phyloP scores from a whole-genome alignment of 2,329 filamentous ascomycete species.

The Colletotrichum magnum region DNA sequence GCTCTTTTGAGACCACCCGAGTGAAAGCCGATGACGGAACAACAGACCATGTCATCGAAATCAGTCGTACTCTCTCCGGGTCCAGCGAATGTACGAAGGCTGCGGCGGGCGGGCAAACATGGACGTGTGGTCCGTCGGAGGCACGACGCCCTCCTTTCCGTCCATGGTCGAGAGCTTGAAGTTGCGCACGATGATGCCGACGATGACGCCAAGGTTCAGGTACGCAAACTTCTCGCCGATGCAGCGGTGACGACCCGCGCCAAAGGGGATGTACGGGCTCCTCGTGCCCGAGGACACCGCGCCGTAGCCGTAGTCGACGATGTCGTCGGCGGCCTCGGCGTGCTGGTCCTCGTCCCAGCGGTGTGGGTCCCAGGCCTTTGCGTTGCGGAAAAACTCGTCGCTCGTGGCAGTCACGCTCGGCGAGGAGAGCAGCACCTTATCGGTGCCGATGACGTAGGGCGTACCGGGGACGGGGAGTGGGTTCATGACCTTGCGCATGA shows the following conservation, averaged over 20 bases:
- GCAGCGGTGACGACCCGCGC: conserved; percentile 91
- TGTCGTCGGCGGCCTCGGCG: conserved; percentile 74
- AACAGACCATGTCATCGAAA: too few relatives aligned
- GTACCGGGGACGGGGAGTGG: conserved; percentile 89
- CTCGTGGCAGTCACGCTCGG: conserved; percentile 85
- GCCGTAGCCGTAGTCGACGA: conserved; percentile 94
- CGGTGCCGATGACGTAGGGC: conserved; percentile 84
- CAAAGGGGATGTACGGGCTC: conserved; percentile 94
- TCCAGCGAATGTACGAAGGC: conserved; percentile 80
- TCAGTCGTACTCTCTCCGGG: too few relatives aligned
- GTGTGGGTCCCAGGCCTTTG: conserved; percentile 88
- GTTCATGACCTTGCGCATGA: conserved; percentile 91
- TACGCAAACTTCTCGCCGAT: conserved; percentile 98
- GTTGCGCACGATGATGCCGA: conserved; percentile 79
- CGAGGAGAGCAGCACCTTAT: conserved; percentile 85
- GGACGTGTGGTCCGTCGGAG: conserved; percentile 74
- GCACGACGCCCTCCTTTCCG: conserved; percentile 77
- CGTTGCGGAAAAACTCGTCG: conserved; percentile 83
- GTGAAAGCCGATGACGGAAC: too few relatives aligned
- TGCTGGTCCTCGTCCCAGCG: conserved; percentile 87
- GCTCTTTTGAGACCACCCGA: too few relatives aligned
- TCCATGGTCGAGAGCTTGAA: conserved; percentile 86
- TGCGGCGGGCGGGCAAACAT: conserved; percentile 82
- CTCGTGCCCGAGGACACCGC: conserved; percentile 90
- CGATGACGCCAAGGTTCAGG: conserved; percentile 89